Evolutionary conservation across 352 stramenopile species (phyloP), one percentile per base, ranked within the genome.

Genomic region (Pythium utonaiense): DNA sequence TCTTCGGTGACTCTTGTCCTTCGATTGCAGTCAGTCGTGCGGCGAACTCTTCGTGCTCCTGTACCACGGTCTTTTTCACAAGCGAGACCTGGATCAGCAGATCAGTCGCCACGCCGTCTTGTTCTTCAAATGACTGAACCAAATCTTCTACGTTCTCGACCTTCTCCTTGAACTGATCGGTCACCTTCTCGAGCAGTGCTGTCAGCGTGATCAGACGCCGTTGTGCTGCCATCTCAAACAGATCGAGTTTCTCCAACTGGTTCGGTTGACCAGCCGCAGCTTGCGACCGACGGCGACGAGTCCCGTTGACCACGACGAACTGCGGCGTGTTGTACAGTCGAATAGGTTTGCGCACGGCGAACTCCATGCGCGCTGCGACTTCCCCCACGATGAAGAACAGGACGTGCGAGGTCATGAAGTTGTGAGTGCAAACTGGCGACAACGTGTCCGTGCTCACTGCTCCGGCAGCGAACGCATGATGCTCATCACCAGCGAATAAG

Each of bases 401-500:
- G 22, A 91, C 82, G 50, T 91, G 84, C 14, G 80, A 79, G 53
- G 80, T 68, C 60, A 83, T 73, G 1, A 73, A 77, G 6, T 70
- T 58, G 62, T 93, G 82, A 1, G 66, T 41, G 36, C 81, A 91
- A 3, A 34, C 60, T 3, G 47, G 33, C 4, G 56, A 25, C 19
- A 47, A 63, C 19, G 61, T 47, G 19, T 52, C 28, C 21, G 51
- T 34, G 6, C 40, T 51, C 19, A 31, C 50, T 25, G 21, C 16
- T 25, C 55, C 19, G 24, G 22, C 6, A 38, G 21, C n/a, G 41
- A 16, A 47, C 24, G 36, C 72, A 1, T 86, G 79, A 9, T 68
- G 60, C 36, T 86, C 74, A 19, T 78, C 62, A 55, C 98, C 96
- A 33, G 91, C 92, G 50, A 99, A 98, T 30, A 96, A 86, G 8